These are phyloP conservation scores for Eucalyptus sideroxylon DNA, from an alignment of 345 rosid genomes.

Conservation along the genomic window DNA sequence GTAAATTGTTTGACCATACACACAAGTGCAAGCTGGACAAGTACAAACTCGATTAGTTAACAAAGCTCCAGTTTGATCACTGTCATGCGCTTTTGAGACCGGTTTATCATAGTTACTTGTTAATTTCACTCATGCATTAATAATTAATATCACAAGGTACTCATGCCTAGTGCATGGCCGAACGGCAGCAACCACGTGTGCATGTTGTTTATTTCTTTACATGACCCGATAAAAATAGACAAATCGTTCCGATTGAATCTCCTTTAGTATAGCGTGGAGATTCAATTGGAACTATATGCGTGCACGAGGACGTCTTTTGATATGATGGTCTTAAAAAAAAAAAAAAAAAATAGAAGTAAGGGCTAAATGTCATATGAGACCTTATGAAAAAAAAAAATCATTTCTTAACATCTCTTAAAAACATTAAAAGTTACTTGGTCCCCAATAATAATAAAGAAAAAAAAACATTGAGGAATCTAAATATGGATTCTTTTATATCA, in stretches of 20 bases:
- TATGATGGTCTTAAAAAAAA: too few species aligned
- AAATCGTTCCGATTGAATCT: neutral
- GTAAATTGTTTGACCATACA: fast-evolving
- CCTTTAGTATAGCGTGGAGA: too few species aligned
- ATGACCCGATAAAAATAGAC: too few species aligned
- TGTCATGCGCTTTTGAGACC: neutral
- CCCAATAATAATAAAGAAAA: too few species aligned
- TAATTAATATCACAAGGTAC: neutral
- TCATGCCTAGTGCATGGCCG: neutral
- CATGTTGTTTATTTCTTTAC: neutral
- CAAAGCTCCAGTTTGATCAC: too few species aligned
- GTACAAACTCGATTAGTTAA: neutral
- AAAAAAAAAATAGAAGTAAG: neutral
- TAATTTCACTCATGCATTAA: neutral
- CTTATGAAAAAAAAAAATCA: neutral
- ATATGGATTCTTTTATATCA: too few species aligned
- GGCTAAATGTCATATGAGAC: neutral
- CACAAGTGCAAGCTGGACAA: neutral
- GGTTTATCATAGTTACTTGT: neutral
- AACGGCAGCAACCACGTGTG: neutral
- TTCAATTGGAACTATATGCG: neutral
- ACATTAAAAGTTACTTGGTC: neutral
- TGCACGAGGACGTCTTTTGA: neutral
- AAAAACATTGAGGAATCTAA: neutral
- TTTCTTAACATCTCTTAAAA: neutral